A percentile compares a stretch with the other conserved stretches of the same genome.
phyloP scores from a whole-genome alignment of 768 basidiomycete genomes.

The Amanita brunnescens region DNA sequence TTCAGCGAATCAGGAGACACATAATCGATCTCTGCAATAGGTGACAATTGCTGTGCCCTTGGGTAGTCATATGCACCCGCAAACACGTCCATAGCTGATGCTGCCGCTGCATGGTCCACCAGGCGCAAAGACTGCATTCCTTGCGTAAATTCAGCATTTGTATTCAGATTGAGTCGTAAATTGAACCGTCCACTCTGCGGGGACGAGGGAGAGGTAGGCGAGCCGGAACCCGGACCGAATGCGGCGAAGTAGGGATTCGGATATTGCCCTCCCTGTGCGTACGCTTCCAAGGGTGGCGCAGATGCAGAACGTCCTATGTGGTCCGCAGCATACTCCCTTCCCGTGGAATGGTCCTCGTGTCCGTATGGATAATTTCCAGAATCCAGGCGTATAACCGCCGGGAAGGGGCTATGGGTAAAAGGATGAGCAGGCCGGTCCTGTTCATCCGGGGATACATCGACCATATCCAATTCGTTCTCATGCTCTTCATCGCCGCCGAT shows the following conservation, averaged over 20 bases:
- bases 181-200: constrained; percentile 8
- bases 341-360: background rate
- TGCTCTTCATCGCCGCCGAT: background rate
- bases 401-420: constrained; percentile 1
- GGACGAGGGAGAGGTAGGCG: background rate
- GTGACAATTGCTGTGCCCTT: constrained; percentile 46
- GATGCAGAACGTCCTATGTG: constrained; percentile 5
- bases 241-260: background rate
- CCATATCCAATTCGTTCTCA: background rate
- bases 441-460: background rate
- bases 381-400: constrained; percentile 5
- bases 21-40: constrained; percentile 60
- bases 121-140: constrained; percentile 36
- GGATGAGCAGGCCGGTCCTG: background rate
- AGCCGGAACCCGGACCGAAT: background rate
- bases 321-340: background rate
- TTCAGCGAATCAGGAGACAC: constrained; percentile 33
- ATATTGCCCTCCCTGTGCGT: background rate
- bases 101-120: constrained; percentile 8
- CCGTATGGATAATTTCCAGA: constrained; percentile 1
- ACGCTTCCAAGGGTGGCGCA: background rate
- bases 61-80: constrained; percentile 29
- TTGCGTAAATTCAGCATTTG: constrained; percentile 20
- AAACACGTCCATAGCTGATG: constrained; percentile 25
- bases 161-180: constrained; percentile 22